phyloP scores from a whole-genome alignment of 2,329 filamentous ascomycete genomes.

The Pezicula rhizophila region DNA sequence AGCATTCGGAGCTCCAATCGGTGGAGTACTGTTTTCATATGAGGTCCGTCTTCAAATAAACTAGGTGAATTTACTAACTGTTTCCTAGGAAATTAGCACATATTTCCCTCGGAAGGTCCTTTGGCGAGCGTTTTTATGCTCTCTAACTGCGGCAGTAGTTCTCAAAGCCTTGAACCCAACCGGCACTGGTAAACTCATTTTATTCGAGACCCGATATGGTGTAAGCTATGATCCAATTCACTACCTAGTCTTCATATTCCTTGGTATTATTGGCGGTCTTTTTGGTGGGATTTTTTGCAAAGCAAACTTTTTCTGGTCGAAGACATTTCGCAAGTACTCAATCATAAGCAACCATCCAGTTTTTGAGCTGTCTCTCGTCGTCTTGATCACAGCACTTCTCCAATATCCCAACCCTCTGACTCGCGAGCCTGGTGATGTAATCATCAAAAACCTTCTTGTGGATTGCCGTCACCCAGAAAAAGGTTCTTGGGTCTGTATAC shows the following conservation, averaged over 20 bases:
- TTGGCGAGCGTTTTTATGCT: slow-evolving; percentile 54
- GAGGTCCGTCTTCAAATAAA: slow-evolving; percentile 28
- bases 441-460: slow-evolving; percentile 50
- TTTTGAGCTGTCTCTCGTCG: slow-evolving; percentile 48
- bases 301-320: slow-evolving; percentile 51
- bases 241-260: slow-evolving; percentile 49
- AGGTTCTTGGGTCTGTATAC: slow-evolving; percentile 43
- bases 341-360: slow-evolving; percentile 51
- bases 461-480: slow-evolving; percentile 38
- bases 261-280: slow-evolving; percentile 50
- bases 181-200: slow-evolving; percentile 52
- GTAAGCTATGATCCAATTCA: slow-evolving; percentile 48
- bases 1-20: slow-evolving; percentile 57
- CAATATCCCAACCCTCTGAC: slow-evolving; percentile 52
- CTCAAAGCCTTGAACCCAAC: slow-evolving; percentile 53
- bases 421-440: slow-evolving; percentile 47
- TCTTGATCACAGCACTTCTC: slow-evolving; percentile 44
- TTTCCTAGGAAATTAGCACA: slow-evolving; percentile 46
- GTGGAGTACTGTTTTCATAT: slow-evolving; percentile 54
- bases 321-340: slow-evolving; percentile 43
- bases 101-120: slow-evolving; percentile 55
- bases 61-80: neutral
- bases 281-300: slow-evolving; percentile 55
- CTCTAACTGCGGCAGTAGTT: slow-evolving; percentile 46
- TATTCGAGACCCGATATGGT: slow-evolving; percentile 55